Evolutionary conservation across 2,329 filamentous ascomycete genomes (phyloP), one percentile per base, ranked within the genome.

Genomic region (Sclerotinia spermophila): DNA sequence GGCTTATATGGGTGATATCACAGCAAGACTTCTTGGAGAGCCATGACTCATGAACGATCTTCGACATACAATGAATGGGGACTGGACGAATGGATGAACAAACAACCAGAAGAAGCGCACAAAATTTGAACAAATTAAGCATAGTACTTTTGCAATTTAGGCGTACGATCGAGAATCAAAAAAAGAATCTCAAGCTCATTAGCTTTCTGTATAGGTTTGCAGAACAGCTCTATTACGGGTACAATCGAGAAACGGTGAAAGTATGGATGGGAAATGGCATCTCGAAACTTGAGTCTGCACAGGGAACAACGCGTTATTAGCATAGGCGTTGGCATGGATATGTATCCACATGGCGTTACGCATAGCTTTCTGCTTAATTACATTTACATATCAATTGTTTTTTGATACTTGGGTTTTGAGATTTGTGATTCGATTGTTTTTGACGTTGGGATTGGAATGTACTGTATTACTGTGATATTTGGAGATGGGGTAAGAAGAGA

Each of bases 1-100:
- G 77, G 93, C 90, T 1, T 94, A 94, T 76, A 93, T 97, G 87
- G 93, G 92, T 5, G 94, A 97, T 75, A 90, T 98, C 73, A 97
- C 93, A 0, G 92, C 93, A 27, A 86, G 91, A 71, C 86, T 98
- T 10, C 88, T 97, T 45, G 92, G 92, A 51, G 94, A 97, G 81
- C 86, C 88, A 60, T 79, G 72, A 77, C 38, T 59, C 21, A 21
- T 66, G 45, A 66, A 55, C 24, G 62, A 66, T 56, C 60, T 55
- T 66, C 62, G 45, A 2, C 33, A 53, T 40, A 66, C 62, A n/a
- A 53, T 66, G 62, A 66, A 67, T n/a, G 48, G 27, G 30, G 65
- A 11, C 5, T 56, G 51, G 65, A 42, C 30, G 38, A 59, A 33
- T 59, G 38, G 38, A 58, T 67, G 6, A 65, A 42, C 1, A 17